Base-by-base conservation (phyloP, 1,139 yeast genomes). In the Eremothecium cymbalariae region DNA sequence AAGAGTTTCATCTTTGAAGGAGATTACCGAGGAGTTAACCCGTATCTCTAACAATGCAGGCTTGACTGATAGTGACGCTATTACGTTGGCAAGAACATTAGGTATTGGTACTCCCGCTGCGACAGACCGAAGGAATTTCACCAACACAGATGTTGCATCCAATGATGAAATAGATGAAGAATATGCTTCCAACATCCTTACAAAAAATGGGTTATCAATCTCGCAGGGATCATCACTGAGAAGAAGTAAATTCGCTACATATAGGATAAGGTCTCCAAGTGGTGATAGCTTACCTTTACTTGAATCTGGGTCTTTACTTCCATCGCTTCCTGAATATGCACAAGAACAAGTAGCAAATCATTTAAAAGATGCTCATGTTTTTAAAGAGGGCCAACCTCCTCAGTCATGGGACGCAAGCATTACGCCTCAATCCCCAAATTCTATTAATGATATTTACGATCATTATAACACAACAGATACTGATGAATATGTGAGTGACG, bases 41-140 rank as follows among this genome's bases (percentile, higher is more conserved):
- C 72, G 67, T 34, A 60, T 81, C 28, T 73, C 85, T 0, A 74
- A 72, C 44, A 62, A 74, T 53, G 88, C 88, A 0, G 90, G 93
- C 0, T 62, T 81, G 60, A 79, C 77, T 35, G 75, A 82, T 9
- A 68, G 74, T 17, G 88, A 81, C 58, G 85, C 90, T 1, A 77
- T 77, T 2, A 75, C 88, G 0, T 60, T 81, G 33, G 90, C 90
- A 0, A 64, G 88, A 49, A 75, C 86, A 0, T 63, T 81, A 37
- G 51, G 59, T 28, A 52, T 56, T 24, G 33, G 25, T 13, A 15
- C 33, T n/a, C n/a, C 30, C 8, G 25, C 8, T 8, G 4, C 21
- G 15, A 11, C 8, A 8, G 13, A 23, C 13, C 8, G 14, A 7
- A 7, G 7, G 12, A 23, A 23, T 9, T 8, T 7, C 4, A 22